Conservation (phyloP, 1,284 basidiomycete genomes). For the Rhodotorula sp. region DNA sequence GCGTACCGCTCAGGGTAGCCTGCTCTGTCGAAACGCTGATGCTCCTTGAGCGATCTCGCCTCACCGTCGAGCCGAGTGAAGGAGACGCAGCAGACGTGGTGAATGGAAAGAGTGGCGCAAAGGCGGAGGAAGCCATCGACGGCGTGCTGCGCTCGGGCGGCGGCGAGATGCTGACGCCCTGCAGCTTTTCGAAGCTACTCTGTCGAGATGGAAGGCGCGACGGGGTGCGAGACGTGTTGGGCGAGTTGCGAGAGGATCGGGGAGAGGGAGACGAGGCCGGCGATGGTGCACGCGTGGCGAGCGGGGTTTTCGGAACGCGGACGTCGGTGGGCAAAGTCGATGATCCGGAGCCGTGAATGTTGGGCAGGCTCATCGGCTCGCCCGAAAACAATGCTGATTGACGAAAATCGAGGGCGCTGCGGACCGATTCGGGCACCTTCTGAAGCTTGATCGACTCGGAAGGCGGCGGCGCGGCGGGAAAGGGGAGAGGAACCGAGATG, state of each 20-base stretch:
- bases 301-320: slow-evolving; percentile 30
- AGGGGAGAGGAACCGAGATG: slow-evolving; percentile 22
- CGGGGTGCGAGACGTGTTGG: slow-evolving; percentile 6
- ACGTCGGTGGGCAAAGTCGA: slow-evolving; percentile 10
- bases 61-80: not conserved
- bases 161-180: not conserved
- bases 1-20: not conserved
- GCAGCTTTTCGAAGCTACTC: slow-evolving; percentile 25
- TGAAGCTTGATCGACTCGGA: slow-evolving; percentile 41
- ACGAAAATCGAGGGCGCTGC: slow-evolving; percentile 39
- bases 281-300: slow-evolving; percentile 35
- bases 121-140: slow-evolving; percentile 23
- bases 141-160: not conserved
- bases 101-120: slow-evolving; percentile 27
- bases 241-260: slow-evolving; percentile 14
- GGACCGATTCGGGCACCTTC: slow-evolving; percentile 39
- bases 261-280: slow-evolving; percentile 26
- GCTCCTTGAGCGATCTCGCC: slow-evolving; percentile 26
- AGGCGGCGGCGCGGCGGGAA: slow-evolving; percentile 37
- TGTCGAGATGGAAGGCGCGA: slow-evolving; percentile 19
- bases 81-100: not conserved
- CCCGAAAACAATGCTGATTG: slow-evolving; percentile 13
- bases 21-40: slow-evolving; percentile 5
- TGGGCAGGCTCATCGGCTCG: slow-evolving; percentile 17
- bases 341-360: not conserved